phyloP scores from a whole-genome alignment of 2,329 filamentous ascomycete genomes.

The Colletotrichum liriopes region DNA sequence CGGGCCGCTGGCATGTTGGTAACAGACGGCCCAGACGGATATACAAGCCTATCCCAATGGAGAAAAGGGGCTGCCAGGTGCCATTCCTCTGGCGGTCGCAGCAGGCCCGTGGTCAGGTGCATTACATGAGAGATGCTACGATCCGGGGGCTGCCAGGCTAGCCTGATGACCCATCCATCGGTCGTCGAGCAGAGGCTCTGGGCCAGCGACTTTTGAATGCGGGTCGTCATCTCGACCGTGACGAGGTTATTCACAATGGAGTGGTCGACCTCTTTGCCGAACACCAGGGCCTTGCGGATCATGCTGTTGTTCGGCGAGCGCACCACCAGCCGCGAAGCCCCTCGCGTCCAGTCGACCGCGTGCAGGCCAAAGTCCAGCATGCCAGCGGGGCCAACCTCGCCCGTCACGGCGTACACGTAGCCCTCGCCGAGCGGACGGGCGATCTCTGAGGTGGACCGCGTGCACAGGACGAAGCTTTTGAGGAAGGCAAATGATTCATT shows the following conservation, averaged over 20 bases:
- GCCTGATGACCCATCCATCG: conserved; percentile 31
- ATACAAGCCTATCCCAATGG: conserved; percentile 14
- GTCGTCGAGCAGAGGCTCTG: conserved; percentile 21
- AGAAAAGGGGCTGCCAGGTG: background rate
- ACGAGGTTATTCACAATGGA: conserved; percentile 30
- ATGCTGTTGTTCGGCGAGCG: conserved; percentile 32
- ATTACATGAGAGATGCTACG: conserved; percentile 35
- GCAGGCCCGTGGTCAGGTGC: conserved; percentile 35
- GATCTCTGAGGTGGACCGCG: conserved; percentile 30
- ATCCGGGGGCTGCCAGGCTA: conserved; percentile 41
- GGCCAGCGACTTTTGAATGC: conserved; percentile 15
- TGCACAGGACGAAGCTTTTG: conserved; percentile 34
- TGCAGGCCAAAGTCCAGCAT: conserved; percentile 18
- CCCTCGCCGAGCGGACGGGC: conserved; percentile 28
- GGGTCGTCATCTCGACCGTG: conserved; percentile 33
- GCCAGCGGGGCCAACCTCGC: conserved; percentile 31
- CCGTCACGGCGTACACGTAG: conserved; percentile 32
- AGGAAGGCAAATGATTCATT: conserved; percentile 34
- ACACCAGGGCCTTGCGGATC: conserved; percentile 24
- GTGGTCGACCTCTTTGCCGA: conserved; percentile 20
- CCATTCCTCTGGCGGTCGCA: background rate
- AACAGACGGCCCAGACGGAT: conserved; percentile 17
- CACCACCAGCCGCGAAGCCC: conserved; percentile 20
- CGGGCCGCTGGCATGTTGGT: background rate
- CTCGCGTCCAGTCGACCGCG: conserved; percentile 22